Evolutionary conservation across 257 asterid genomes (phyloP).

Genomic region (Jaltomata sinuosa): DNA sequence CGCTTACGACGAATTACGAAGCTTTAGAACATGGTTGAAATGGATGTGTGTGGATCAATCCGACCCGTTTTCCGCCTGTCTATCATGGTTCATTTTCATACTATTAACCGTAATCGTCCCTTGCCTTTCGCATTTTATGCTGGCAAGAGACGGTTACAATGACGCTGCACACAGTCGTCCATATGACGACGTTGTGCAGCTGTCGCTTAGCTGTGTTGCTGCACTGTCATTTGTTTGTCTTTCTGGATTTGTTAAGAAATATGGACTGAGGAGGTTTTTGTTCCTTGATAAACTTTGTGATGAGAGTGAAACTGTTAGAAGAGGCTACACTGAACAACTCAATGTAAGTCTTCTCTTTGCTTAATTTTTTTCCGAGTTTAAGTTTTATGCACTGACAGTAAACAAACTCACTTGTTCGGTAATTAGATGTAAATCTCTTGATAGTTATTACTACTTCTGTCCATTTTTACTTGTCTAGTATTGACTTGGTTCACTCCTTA

Average conservation of each 20-base stretch:
- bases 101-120: constrained; percentile 6
- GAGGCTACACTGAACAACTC: constrained; percentile 12
- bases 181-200: constrained; percentile 2
- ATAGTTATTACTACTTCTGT: neutral
- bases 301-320: constrained; percentile 14
- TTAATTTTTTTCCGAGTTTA: neutral
- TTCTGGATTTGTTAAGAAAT: constrained; percentile 7
- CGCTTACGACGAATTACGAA: constrained; percentile 7
- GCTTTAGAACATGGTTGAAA: constrained; percentile 6
- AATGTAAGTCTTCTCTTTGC: constrained; percentile 1
- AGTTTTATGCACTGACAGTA: neutral
- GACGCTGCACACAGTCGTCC: constrained; percentile 8
- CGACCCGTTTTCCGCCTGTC: neutral
- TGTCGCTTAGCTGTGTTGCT: constrained; percentile 12
- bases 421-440: neutral
- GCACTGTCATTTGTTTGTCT: constrained; percentile 13
- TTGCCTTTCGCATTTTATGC: constrained; percentile 1
- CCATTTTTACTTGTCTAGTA: too few relatives aligned
- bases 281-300: constrained; percentile 16
- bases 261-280: constrained; percentile 13
- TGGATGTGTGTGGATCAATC: constrained; percentile 19
- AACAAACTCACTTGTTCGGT: neutral
- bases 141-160: neutral
- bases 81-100: constrained; percentile 12
- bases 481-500: too few relatives aligned